Conservation (phyloP, 495 filamentous ascomycete species). For the Hapsidospora chrysogenum region DNA sequence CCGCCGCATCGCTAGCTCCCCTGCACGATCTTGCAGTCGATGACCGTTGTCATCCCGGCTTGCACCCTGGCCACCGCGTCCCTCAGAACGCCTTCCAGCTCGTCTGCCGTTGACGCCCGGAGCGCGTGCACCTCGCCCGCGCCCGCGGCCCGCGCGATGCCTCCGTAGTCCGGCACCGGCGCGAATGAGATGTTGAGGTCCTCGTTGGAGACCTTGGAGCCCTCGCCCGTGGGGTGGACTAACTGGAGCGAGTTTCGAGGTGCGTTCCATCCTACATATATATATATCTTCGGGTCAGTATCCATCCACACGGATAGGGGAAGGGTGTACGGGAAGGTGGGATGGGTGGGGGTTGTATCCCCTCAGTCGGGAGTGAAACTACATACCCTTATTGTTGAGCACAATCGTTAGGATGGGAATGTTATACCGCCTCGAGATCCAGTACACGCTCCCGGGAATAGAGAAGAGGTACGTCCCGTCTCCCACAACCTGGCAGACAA, state of each 20-base stretch:
- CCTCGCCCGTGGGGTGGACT: conserved; percentile 69
- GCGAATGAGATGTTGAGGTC: conserved; percentile 84
- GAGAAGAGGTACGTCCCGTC: conserved; percentile 16
- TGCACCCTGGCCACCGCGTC: conserved; percentile 49
- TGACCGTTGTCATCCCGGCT: not conserved
- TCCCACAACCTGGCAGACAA: conserved; percentile 13
- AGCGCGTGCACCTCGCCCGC: conserved; percentile 56
- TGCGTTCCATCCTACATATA: conserved; percentile 60
- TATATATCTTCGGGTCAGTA: conserved; percentile 3
- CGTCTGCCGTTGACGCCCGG: conserved; percentile 39
- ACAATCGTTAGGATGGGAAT: conserved; percentile 15
- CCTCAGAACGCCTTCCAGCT: conserved; percentile 43
- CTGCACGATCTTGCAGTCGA: not conserved
- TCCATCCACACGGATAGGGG: no score
- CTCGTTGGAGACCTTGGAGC: conserved; percentile 59
- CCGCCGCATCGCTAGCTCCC: no score
- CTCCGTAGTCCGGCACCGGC: conserved; percentile 74
- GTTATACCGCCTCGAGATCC: conserved; percentile 12
- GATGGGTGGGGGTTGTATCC: no score
- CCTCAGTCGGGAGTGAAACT: not conserved
- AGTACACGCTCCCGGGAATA: conserved; percentile 13
- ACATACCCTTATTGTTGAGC: conserved; percentile 13
- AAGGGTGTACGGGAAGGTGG: no score
- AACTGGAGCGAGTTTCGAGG: conserved; percentile 59
- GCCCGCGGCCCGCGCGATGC: conserved; percentile 79